Evolutionary conservation across 2,329 filamentous ascomycete species (phyloP).

Genomic region (Helicocarpus griseus): DNA sequence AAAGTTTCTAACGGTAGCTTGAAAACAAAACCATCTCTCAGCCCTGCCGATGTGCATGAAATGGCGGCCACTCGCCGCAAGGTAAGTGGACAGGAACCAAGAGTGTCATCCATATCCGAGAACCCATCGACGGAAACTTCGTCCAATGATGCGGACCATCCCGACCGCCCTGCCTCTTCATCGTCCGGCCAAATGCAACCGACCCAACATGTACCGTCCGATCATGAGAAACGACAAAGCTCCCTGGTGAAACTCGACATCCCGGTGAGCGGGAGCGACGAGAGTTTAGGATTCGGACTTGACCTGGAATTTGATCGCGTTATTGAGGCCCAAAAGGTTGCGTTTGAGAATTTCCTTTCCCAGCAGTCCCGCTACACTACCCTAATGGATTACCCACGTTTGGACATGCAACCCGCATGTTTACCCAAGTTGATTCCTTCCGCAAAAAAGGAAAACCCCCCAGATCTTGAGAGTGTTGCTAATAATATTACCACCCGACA

Average conservation of each 20-base stretch:
- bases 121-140: not conserved
- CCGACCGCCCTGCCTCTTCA: not conserved
- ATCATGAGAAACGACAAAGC: conserved; percentile 46
- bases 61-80: conserved; percentile 83
- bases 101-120: conserved; percentile 5
- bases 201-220: not conserved
- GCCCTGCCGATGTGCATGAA: conserved; percentile 68
- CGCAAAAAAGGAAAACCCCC: conserved; percentile 20
- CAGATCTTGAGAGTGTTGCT: conserved; percentile 39
- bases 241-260: conserved; percentile 77
- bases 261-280: conserved; percentile 58
- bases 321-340: conserved; percentile 94
- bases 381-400: not conserved
- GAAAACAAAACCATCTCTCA: conserved; percentile 80
- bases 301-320: conserved; percentile 91
- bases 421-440: not conserved
- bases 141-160: not conserved
- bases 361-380: conserved; percentile 19
- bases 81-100: conserved; percentile 62
- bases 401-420: conserved; percentile 1
- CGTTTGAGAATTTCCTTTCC: conserved; percentile 41
- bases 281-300: conserved; percentile 68
- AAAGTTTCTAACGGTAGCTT: conserved; percentile 77
- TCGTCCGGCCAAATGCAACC: not conserved
- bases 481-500: conserved; percentile 57